phyloP scores from a whole-genome alignment of 2,329 filamentous ascomycete genomes.

The Fusarium drepaniforme region DNA sequence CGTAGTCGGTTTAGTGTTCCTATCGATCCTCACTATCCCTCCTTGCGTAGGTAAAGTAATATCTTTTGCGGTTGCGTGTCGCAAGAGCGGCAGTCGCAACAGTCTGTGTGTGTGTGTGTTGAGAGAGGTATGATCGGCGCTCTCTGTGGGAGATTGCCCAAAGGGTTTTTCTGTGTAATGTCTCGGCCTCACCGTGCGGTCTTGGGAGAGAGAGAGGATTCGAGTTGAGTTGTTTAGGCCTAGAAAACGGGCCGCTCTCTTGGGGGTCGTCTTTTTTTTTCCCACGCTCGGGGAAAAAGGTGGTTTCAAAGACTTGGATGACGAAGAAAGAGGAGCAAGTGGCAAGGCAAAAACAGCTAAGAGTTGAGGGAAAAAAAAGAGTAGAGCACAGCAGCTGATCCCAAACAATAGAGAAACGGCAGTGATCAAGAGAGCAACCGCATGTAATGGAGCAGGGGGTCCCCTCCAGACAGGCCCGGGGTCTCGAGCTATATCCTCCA shows the following conservation, averaged over 20 bases:
- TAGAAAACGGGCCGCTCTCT: constrained; percentile 32
- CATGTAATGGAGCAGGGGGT: constrained; percentile 26
- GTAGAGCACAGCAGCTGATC: neutral
- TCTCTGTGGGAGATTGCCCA: constrained; percentile 12
- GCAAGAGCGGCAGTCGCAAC: constrained; percentile 6
- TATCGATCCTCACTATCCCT: neutral
- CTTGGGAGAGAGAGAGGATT: constrained; percentile 2
- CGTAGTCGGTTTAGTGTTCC: constrained; percentile 22
- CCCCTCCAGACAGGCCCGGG: neutral
- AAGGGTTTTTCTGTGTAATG: constrained; percentile 29
- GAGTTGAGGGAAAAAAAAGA: neutral
- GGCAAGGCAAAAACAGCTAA: neutral
- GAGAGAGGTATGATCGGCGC: constrained; percentile 13
- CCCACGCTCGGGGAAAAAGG: constrained; percentile 18
- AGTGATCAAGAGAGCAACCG: constrained; percentile 8
- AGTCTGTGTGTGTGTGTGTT: neutral
- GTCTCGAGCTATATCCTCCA: neutral
- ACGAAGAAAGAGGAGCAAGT: neutral
- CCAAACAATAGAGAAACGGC: constrained; percentile 14
- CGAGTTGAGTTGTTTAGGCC: constrained; percentile 8
- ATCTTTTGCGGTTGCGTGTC: constrained; percentile 2
- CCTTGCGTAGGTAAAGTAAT: neutral
- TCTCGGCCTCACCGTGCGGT: constrained; percentile 25
- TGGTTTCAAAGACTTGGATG: neutral
- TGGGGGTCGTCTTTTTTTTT: constrained; percentile 15